Percentiles rank a stretch among this genome's conserved stretches.
Evolutionary conservation across 768 basidiomycete species (phyloP).

Genomic region (Boletus rubroflammeus): DNA sequence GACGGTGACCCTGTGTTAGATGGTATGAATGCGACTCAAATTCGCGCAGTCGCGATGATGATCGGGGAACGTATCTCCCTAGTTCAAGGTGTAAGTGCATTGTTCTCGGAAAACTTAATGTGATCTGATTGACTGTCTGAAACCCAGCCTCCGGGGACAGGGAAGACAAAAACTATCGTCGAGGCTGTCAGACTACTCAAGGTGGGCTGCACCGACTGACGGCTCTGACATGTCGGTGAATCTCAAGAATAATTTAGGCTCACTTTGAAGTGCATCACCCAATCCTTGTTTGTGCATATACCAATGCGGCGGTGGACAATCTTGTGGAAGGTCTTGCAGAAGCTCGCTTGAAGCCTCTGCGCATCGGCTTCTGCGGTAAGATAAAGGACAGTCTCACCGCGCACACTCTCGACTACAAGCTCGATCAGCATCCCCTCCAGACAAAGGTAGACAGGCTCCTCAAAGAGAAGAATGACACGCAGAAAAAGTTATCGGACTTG

Average conservation of each 20-base stretch:
- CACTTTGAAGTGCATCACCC: constrained; percentile 83
- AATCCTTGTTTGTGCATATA: constrained; percentile 89
- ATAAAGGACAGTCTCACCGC: constrained; percentile 53
- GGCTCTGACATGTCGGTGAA: neutral
- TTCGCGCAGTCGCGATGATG: constrained; percentile 82
- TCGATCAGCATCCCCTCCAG: constrained; percentile 57
- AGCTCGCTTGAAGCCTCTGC: constrained; percentile 66
- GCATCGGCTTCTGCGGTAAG: constrained; percentile 64
- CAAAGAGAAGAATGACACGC: constrained; percentile 35
- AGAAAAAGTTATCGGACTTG: constrained; percentile 26
- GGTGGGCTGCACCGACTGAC: constrained; percentile 30
- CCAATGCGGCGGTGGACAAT: constrained; percentile 91
- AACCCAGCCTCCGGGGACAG: constrained; percentile 80
- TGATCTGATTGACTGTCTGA: neutral
- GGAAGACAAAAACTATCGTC: constrained; percentile 92
- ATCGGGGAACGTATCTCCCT: constrained; percentile 73
- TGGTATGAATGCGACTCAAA: constrained; percentile 72
- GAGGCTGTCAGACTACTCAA: constrained; percentile 80
- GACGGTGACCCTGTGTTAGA: constrained; percentile 74
- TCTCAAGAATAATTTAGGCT: constrained; percentile 35
- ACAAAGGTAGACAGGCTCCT: constrained; percentile 40
- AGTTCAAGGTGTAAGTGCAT: constrained; percentile 74
- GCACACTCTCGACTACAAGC: constrained; percentile 61
- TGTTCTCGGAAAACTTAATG: neutral
- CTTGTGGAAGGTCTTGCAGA: constrained; percentile 70